These are phyloP conservation scores for Suhomyces panamericanus DNA, from an alignment of 1,139 yeast species.

Conservation along the genomic window DNA sequence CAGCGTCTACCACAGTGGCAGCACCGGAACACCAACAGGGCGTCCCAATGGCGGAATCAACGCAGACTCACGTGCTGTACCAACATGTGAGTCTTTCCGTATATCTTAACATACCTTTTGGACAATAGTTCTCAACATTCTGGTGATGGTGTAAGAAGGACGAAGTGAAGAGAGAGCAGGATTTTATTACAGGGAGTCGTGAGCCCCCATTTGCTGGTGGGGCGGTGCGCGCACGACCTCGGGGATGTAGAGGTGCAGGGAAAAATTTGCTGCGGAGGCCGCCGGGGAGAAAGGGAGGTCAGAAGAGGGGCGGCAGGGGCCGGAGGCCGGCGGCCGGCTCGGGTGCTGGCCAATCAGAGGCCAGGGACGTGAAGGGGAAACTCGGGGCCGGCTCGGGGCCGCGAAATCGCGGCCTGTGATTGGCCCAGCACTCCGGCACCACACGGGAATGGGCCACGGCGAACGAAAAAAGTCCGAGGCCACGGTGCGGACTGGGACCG, in stretches of 20 bases:
- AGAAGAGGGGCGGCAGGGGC: conserved; percentile 1
- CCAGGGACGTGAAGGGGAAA: not conserved
- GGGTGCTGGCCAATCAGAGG: not conserved
- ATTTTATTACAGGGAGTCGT: conserved; percentile 11
- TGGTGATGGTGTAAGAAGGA: conserved; percentile 7
- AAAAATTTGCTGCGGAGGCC: conserved; percentile 7
- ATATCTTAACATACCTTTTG: conserved; percentile 26
- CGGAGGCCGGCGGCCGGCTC: not conserved
- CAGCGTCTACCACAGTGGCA: not conserved
- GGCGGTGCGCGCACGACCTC: conserved; percentile 11
- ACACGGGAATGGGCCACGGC: not conserved
- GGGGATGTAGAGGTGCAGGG: conserved; percentile 1
- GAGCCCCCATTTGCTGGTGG: conserved; percentile 9
- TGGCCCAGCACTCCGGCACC: conserved; percentile 6
- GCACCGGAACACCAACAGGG: not conserved
- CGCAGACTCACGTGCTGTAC: too few species aligned
- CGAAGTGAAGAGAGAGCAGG: conserved; percentile 11
- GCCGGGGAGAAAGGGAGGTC: not conserved
- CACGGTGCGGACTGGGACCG: not conserved
- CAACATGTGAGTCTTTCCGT: too few species aligned
- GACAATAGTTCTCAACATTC: conserved; percentile 31
- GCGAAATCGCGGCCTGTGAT: conserved; percentile 6
- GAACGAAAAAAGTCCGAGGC: conserved; percentile 2
- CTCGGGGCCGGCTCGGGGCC: conserved; percentile 10
- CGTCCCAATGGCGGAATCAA: not conserved